phyloP scores from a whole-genome alignment of 805 yeast species.

The Saturnispora serradocipensis region DNA sequence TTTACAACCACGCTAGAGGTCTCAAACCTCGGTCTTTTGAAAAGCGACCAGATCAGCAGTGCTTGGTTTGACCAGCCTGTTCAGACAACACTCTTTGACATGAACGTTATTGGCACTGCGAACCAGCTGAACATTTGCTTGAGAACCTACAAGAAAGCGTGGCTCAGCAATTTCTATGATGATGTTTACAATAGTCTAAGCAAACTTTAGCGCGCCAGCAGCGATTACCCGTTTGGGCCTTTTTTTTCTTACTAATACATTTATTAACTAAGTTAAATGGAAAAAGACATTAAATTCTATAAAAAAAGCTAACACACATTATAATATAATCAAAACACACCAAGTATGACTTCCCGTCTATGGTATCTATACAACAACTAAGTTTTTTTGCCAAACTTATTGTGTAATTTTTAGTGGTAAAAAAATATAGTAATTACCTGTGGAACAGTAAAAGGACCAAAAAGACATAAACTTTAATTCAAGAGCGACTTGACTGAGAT shows the following conservation, averaged over 20 bases:
- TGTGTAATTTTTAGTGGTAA: neutral
- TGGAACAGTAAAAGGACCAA: neutral
- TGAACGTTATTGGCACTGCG: neutral
- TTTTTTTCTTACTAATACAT: neutral
- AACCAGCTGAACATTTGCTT: neutral
- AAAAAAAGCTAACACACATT: slow-evolving; percentile 1
- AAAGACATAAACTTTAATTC: neutral
- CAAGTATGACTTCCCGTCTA: neutral
- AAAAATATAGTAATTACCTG: neutral
- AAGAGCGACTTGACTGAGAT: slow-evolving; percentile 7
- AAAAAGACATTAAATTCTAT: neutral
- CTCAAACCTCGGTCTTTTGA: slow-evolving; percentile 5
- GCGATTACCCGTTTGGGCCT: neutral
- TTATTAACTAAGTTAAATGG: neutral
- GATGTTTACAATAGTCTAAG: slow-evolving; percentile 9
- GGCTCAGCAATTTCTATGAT: neutral
- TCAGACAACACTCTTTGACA: neutral
- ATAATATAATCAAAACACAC: neutral
- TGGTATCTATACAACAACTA: neutral
- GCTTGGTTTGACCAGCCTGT: slow-evolving; percentile 4
- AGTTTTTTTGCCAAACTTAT: neutral
- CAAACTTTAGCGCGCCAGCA: neutral
- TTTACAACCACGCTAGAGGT: slow-evolving; percentile 12
- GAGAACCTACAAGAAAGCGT: neutral
- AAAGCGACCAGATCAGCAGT: neutral